Percentiles rank a stretch among this genome's conserved stretches.
Conservation (phyloP, 164 flowering plant species). For the Aristolochia fimbriata region DNA sequence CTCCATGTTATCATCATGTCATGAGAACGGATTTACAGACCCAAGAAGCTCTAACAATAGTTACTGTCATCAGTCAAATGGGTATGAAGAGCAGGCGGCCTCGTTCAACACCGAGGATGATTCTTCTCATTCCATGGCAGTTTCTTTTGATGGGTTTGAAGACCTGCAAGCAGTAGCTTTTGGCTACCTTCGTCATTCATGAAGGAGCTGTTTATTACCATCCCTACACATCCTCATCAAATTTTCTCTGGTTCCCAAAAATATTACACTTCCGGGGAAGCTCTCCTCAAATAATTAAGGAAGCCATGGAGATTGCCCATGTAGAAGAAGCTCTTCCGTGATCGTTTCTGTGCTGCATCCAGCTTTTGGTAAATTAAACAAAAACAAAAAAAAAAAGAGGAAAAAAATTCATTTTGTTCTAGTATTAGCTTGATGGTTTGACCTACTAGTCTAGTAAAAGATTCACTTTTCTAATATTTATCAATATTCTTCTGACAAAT, state of each 20-base stretch:
- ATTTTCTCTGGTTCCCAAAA: slow-evolving; percentile 22
- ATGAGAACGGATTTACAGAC: slow-evolving; percentile 18
- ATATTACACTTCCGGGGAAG: slow-evolving; percentile 10
- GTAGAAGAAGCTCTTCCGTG: too few species aligned
- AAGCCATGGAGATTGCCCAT: too few species aligned
- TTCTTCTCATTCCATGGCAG: slow-evolving; percentile 31
- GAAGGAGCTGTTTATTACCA: too few species aligned
- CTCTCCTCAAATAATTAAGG: slow-evolving; percentile 19
- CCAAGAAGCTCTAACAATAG: slow-evolving; percentile 13
- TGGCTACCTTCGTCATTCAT: slow-evolving; percentile 40
- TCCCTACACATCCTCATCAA: slow-evolving; percentile 7
- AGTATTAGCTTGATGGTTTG: too few species aligned
- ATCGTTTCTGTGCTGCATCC: too few species aligned
- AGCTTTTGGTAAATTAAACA: too few species aligned
- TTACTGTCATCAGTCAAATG: slow-evolving; percentile 18
- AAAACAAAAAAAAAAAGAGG: too few species aligned
- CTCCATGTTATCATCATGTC: slow-evolving; percentile 6
- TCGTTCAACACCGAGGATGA: slow-evolving; percentile 19
- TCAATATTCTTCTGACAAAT: too few species aligned
- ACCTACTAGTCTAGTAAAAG: slow-evolving; percentile 7
- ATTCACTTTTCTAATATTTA: too few species aligned
- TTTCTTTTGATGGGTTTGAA: slow-evolving; percentile 43
- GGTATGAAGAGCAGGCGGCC: slow-evolving; percentile 21
- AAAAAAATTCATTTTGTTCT: too few species aligned
- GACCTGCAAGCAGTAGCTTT: slow-evolving; percentile 63